Evolutionary conservation across 768 basidiomycete species (phyloP), one percentile per base, ranked within the genome.

Genomic region (Bullera alba): DNA sequence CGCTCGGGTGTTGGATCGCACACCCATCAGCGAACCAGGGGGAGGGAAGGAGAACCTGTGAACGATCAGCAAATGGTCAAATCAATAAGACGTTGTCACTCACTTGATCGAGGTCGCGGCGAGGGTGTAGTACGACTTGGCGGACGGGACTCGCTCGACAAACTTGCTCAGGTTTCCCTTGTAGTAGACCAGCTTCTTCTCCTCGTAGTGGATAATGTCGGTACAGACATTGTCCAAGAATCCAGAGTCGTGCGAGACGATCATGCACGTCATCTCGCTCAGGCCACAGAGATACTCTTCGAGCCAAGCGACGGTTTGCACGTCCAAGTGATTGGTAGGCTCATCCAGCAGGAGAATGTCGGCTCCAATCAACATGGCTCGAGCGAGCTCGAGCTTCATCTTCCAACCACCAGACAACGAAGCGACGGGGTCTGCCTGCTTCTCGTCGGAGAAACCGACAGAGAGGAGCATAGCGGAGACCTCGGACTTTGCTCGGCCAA

Each of bases 361-460:
- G 53, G 76, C 92, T 62, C 92, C 90, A 76, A 93, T 92, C 44
- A 96, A 76, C 90, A 97, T 97, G 12, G 92, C 93, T 59, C 92
- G 78, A 6, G 89, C 90, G 34, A 97, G 79, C 71, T 96, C 92
- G 46, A 96, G 80, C 74, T 95, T 95, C 92, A 97, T 96, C 77
- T 97, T 97, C 92, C 92, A 97, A 36, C 93, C 92, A 64, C 93
- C 93, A 14, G 91, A 95, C 54, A 96, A 77, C 35, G 87, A 84
- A 42, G 86, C 89, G 53, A 96, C 91, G 45, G 80, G 76, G 61
- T 93, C 87, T 34, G 79, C 75, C 75, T 96, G 92, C 51, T 87
- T 80, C 41, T 76, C 79, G 60, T 86, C 87, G 65, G 90, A 85
- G 69, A 97, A 96, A 44, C 93, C 93, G 46, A 96, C 91, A 63